Percentiles rank a stretch among this genome's conserved stretches.
These are phyloP conservation scores for Tetraselmis chui DNA, from an alignment of 139 green algal species.

Conservation along the genomic window DNA sequence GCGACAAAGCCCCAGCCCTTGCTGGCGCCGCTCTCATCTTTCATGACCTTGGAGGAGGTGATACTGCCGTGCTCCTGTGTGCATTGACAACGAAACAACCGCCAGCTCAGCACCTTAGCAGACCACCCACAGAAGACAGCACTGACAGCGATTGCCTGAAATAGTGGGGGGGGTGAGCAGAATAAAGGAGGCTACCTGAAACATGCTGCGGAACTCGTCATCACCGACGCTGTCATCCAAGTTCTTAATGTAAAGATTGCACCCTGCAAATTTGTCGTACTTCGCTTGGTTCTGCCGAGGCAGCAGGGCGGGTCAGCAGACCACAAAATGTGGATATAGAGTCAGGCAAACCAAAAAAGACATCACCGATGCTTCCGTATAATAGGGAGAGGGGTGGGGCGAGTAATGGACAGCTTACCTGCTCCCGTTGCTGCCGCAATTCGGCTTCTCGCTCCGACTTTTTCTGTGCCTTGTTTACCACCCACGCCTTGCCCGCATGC, in stretches of 20 bases:
- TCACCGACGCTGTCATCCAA: constrained; percentile 48
- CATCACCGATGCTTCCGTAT: no score
- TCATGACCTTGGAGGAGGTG: constrained; percentile 47
- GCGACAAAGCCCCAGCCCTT: constrained; percentile 42
- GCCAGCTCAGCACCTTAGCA: no score
- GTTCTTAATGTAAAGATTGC: constrained; percentile 57
- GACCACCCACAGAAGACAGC: no score
- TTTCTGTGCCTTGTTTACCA: constrained; percentile 48
- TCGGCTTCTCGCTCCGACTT: constrained; percentile 46
- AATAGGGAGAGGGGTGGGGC: no score
- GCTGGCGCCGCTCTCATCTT: constrained; percentile 18
- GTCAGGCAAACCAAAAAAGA: no score
- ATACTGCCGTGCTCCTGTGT: constrained; percentile 41
- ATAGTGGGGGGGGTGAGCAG: no score
- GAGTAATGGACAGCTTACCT: constrained; percentile 12
- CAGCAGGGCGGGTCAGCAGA: not conserved
- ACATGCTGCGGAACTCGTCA: constrained; percentile 39
- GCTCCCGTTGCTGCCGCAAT: constrained; percentile 35
- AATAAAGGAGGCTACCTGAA: constrained; percentile 2
- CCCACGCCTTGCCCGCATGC: constrained; percentile 27
- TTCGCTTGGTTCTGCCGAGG: not conserved
- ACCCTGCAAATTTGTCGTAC: constrained; percentile 14
- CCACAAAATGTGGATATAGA: not conserved
- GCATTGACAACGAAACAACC: no score
- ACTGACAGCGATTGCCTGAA: no score